A percentile compares a stretch with the other conserved stretches of the same genome.
phyloP scores from a whole-genome alignment of 1,139 yeast genomes.

The Schizosaccharomyces versatilis region DNA sequence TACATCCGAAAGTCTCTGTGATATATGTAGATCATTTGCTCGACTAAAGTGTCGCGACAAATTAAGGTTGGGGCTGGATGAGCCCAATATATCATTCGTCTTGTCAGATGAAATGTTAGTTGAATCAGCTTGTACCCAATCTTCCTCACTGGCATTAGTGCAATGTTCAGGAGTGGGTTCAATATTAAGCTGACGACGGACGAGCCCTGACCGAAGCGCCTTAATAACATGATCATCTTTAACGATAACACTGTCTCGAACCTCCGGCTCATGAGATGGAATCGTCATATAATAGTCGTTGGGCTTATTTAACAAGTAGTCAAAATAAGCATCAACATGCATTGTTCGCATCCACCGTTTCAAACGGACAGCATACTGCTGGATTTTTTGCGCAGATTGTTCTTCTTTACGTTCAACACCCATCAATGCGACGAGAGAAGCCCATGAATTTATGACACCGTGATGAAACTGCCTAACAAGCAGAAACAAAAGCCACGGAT shows the following conservation, averaged over 20 bases:
- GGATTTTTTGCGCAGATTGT: constrained; percentile 11
- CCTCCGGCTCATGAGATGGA: constrained; percentile 7
- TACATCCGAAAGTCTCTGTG: too few relatives aligned
- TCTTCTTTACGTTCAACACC: constrained; percentile 12
- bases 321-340: constrained; percentile 13
- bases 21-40: too few relatives aligned
- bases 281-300: constrained; percentile 9
- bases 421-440: constrained; percentile 10
- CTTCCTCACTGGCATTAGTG: too few relatives aligned
- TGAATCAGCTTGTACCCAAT: too few relatives aligned
- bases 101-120: too few relatives aligned
- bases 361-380: constrained; percentile 12
- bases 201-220: constrained; percentile 4
- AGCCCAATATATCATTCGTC: too few relatives aligned
- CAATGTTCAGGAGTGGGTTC: background rate
- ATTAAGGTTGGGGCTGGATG: too few relatives aligned
- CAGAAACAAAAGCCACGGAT: constrained; percentile 6
- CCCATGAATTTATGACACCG: constrained; percentile 12
- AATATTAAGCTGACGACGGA: background rate
- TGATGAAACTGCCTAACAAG: constrained; percentile 9
- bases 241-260: constrained; percentile 7
- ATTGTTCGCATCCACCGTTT: constrained; percentile 13
- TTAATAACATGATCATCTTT: constrained; percentile 11
- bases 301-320: constrained; percentile 9
- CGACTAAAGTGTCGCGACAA: too few relatives aligned